Conservation (phyloP, 805 yeast genomes). For the Millerozyma miso region DNA sequence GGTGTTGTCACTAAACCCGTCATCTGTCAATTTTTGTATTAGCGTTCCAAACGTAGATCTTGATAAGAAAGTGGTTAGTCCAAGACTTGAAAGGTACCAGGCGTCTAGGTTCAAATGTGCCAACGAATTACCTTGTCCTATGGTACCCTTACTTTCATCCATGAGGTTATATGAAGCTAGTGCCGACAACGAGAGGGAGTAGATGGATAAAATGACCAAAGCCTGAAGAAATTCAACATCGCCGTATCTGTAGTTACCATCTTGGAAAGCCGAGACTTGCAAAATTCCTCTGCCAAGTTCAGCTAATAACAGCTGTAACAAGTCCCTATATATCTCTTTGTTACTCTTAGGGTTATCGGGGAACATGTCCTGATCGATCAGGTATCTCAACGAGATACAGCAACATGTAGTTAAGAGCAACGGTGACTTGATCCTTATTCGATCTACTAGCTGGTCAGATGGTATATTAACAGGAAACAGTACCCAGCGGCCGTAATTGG, state of each 20-base stretch:
- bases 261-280: conserved; percentile 22
- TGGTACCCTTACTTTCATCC: background rate
- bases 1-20: background rate
- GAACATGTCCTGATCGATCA: conserved; percentile 13
- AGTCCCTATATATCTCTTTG: conserved; percentile 30
- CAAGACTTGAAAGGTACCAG: conserved; percentile 66
- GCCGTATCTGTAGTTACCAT: conserved; percentile 15
- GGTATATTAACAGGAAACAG: conserved; percentile 56
- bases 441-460: conserved; percentile 44
- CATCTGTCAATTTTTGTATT: conserved; percentile 10
- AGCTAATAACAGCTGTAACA: conserved; percentile 43
- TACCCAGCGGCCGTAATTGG: conserved; percentile 74
- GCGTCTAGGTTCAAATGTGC: conserved; percentile 55
- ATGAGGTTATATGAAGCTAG: conserved; percentile 15
- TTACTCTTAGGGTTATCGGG: conserved; percentile 21
- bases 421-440: conserved; percentile 51
- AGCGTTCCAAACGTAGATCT: conserved; percentile 44
- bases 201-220: conserved; percentile 59
- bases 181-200: conserved; percentile 58
- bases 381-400: conserved; percentile 55
- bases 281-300: conserved; percentile 47
- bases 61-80: conserved; percentile 58
- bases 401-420: conserved; percentile 66
- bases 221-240: conserved; percentile 64
- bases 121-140: conserved; percentile 6